A percentile compares a stretch with the other conserved stretches of the same genome.
Evolutionary conservation across 257 asterid species (phyloP).

Genomic region (Primulina eburnea): DNA sequence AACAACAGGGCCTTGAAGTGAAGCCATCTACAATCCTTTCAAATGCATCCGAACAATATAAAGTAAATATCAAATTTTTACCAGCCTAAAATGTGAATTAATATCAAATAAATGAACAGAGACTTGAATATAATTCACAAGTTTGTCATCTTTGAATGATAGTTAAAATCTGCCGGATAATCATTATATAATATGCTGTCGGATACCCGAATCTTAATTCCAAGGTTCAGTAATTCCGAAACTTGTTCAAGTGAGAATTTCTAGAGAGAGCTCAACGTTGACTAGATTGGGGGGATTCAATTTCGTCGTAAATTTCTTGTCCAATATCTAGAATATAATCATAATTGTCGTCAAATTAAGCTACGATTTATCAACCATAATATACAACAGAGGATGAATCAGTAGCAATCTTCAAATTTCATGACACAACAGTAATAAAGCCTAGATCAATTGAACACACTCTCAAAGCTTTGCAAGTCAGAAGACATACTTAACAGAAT

Average conservation of each 20-base stretch:
- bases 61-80: background rate
- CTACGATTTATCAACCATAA: background rate
- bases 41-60: slow-evolving; percentile 23
- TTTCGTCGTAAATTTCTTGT: background rate
- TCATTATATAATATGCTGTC: background rate
- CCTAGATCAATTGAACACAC: background rate
- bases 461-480: slow-evolving; percentile 11
- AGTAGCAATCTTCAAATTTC: slow-evolving; percentile 13
- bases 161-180: background rate
- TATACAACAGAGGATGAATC: background rate
- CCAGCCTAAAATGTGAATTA: background rate
- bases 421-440: background rate
- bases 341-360: background rate
- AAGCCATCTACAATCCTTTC: slow-evolving; percentile 49
- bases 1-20: slow-evolving; percentile 69
- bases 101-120: too few species aligned
- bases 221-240: background rate
- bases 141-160: background rate
- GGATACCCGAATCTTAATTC: background rate
- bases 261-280: background rate
- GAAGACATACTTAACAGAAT: slow-evolving; percentile 11
- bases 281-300: background rate
- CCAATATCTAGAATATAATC: background rate
- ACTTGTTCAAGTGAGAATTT: background rate
- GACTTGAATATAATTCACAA: background rate